phyloP scores from a whole-genome alignment of 1,284 basidiomycete species.

The Malassezia psittaci region DNA sequence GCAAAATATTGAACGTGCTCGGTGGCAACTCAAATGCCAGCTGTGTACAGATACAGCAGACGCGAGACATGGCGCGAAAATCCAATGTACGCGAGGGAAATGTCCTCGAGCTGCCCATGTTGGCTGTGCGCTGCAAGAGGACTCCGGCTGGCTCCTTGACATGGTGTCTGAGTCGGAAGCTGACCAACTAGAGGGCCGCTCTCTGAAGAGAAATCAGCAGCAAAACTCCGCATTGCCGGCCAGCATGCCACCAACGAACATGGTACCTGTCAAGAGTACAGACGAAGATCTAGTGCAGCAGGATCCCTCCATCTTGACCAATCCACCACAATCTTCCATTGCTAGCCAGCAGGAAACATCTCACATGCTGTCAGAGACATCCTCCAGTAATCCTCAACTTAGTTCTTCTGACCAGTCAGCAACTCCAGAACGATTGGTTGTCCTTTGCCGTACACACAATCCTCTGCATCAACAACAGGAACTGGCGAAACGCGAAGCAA shows the following conservation, averaged over 20 bases:
- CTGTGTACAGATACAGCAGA: conserved; percentile 60
- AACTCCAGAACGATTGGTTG: conserved; percentile 30
- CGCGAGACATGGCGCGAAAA: conserved; percentile 74
- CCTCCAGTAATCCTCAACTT: no score
- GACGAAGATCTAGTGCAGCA: no score
- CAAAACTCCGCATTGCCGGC: no score
- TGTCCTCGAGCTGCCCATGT: conserved; percentile 88
- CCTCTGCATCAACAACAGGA: conserved; percentile 29
- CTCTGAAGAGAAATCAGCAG: not conserved
- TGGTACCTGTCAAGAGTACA: no score
- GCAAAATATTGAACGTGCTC: conserved; percentile 31
- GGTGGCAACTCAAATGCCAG: conserved; percentile 60
- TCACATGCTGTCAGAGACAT: no score
- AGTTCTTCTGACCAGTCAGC: not conserved
- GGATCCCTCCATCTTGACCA: no score
- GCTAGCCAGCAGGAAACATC: no score
- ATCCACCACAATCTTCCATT: no score
- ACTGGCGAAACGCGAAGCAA: conserved; percentile 23
- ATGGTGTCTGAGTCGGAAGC: conserved; percentile 25
- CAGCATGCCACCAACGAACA: no score
- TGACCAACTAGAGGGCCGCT: conserved; percentile 33
- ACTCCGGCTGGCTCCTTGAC: conserved; percentile 40
- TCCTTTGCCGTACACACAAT: conserved; percentile 43
- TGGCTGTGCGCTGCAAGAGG: conserved; percentile 60
- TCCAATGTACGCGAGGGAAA: conserved; percentile 87